Percentiles rank a stretch among this genome's conserved stretches.
Evolutionary conservation across 495 filamentous ascomycete species (phyloP).

Genomic region (Penicillium herquei): DNA sequence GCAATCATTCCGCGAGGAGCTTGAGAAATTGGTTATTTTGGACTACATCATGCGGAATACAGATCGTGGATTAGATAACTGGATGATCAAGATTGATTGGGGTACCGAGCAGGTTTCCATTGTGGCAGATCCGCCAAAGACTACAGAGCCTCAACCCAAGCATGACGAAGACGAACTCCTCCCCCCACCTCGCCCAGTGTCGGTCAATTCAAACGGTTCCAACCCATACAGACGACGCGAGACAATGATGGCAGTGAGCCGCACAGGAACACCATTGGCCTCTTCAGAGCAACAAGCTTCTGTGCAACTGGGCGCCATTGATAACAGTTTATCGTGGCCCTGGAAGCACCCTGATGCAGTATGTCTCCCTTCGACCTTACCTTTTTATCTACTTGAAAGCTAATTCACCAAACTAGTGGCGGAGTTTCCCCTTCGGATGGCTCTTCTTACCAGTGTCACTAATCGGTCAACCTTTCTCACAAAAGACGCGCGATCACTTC

Average conservation of each 20-base stretch:
- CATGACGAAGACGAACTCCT: slow-evolving; percentile 52
- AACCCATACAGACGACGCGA: slow-evolving; percentile 74
- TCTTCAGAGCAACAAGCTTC: slow-evolving; percentile 50
- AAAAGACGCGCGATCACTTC: slow-evolving; percentile 90
- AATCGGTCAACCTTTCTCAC: slow-evolving; percentile 93
- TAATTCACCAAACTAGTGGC: slow-evolving; percentile 52
- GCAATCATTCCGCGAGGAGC: slow-evolving; percentile 88
- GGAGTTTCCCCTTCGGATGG: slow-evolving; percentile 97
- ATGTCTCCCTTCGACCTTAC: slow-evolving; percentile 24
- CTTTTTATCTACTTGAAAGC: neutral
- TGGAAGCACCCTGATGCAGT: slow-evolving; percentile 98
- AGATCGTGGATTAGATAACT: slow-evolving; percentile 94
- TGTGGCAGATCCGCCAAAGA: slow-evolving; percentile 73
- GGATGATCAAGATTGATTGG: slow-evolving; percentile 98
- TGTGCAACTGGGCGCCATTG: slow-evolving; percentile 86
- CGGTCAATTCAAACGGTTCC: slow-evolving; percentile 45
- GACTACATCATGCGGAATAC: slow-evolving; percentile 99
- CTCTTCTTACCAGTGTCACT: slow-evolving; percentile 94
- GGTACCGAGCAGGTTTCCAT: slow-evolving; percentile 78
- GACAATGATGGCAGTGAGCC: slow-evolving; percentile 74
- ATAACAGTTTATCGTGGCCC: slow-evolving; percentile 97
- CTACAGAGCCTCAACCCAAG: slow-evolving; percentile 46
- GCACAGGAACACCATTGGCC: slow-evolving; percentile 55
- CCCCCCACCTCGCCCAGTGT: slow-evolving; percentile 57
- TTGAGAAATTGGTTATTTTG: slow-evolving; percentile 96